Evolutionary conservation across 2,329 filamentous ascomycete species (phyloP).

Genomic region (Pseudogymnoascus sp.): DNA sequence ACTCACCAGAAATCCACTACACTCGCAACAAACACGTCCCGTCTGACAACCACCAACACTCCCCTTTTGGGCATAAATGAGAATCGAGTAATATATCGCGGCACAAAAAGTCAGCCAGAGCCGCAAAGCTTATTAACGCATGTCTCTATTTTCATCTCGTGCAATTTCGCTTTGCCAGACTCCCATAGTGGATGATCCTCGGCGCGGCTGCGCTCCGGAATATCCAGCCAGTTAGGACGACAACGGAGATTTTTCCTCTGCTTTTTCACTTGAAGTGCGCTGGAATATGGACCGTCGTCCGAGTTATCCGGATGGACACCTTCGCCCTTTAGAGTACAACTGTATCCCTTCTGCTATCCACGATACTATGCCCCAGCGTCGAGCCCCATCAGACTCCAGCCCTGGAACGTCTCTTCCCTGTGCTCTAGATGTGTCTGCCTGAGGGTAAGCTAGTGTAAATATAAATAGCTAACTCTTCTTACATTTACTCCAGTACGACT

Average conservation of each 20-base stretch:
- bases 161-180: conserved; percentile 5
- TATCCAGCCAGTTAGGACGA: neutral
- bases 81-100: neutral
- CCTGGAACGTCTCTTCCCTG: neutral
- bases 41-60: neutral
- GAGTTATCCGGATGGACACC: neutral
- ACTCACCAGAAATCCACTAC: neutral
- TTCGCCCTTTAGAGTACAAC: neutral
- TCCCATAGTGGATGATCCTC: neutral
- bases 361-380: neutral
- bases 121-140: neutral
- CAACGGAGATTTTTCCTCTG: neutral
- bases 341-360: neutral
- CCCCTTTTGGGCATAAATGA: neutral
- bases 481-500: too few relatives aligned
- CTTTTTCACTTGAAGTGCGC: neutral
- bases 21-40: neutral
- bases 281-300: neutral
- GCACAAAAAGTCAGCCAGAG: neutral
- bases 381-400: neutral
- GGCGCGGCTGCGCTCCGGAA: neutral
- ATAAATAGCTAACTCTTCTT: too few relatives aligned
- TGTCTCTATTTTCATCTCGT: neutral
- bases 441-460: too few relatives aligned
- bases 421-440: too few relatives aligned